A percentile compares a stretch with the other conserved stretches of the same genome.
Evolutionary conservation across 2,329 filamentous ascomycete species (phyloP).

Genomic region (Diaporthe caulivora): DNA sequence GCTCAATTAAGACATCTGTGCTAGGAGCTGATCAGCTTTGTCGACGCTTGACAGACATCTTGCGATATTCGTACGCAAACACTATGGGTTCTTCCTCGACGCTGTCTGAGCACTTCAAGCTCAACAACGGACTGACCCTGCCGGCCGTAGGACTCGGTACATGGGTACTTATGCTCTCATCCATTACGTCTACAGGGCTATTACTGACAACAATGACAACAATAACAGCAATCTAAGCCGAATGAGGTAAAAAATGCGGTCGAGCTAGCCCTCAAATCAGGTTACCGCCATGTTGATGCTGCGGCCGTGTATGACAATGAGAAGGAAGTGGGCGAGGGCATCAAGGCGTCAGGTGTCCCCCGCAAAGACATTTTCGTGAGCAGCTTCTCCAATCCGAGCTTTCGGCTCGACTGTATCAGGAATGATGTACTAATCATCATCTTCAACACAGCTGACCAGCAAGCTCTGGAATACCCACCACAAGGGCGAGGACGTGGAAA

Average conservation of each 20-base stretch:
- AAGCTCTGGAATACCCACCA: constrained; percentile 69
- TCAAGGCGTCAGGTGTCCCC: constrained; percentile 50
- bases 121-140: constrained; percentile 34
- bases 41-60: neutral
- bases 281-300: constrained; percentile 54
- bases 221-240: constrained; percentile 50
- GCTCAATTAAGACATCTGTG: neutral
- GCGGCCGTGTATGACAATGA: constrained; percentile 54
- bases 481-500: constrained; percentile 55
- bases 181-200: neutral
- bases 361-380: constrained; percentile 49
- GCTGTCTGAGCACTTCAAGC: constrained; percentile 32
- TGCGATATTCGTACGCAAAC: neutral
- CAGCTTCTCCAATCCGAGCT: neutral
- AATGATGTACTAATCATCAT: neutral
- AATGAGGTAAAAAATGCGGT: constrained; percentile 69
- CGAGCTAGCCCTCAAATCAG: constrained; percentile 51
- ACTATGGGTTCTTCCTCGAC: constrained; percentile 15
- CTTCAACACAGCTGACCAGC: constrained; percentile 54
- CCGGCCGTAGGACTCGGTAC: constrained; percentile 37
- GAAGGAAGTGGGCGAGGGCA: constrained; percentile 49
- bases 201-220: constrained; percentile 23
- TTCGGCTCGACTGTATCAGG: neutral
- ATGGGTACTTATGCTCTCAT: constrained; percentile 36
- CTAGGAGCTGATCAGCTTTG: neutral